phyloP scores from a whole-genome alignment of 2,329 filamentous ascomycete genomes.

The Scleromitrula shiraiana region DNA sequence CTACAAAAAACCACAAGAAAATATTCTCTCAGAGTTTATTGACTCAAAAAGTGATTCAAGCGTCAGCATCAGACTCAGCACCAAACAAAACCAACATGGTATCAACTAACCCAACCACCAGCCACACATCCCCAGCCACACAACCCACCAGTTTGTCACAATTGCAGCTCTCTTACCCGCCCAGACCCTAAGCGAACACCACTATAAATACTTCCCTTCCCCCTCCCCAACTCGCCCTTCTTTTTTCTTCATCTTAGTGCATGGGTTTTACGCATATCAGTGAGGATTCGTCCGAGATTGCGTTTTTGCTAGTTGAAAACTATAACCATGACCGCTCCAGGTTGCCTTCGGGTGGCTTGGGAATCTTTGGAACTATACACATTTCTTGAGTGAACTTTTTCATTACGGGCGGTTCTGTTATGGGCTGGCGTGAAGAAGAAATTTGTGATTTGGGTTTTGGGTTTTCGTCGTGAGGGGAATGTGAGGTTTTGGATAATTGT shows the following conservation, averaged over 20 bases:
- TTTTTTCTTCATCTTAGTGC: constrained; percentile 52
- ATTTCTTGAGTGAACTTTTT: too few relatives aligned
- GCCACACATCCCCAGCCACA: too few relatives aligned
- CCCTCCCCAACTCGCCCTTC: constrained; percentile 19
- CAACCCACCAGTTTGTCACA: constrained; percentile 5
- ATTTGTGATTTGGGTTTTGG: not conserved
- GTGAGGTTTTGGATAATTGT: too few relatives aligned
- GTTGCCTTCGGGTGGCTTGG: constrained; percentile 59
- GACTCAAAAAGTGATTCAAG: too few relatives aligned
- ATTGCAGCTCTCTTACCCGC: not conserved
- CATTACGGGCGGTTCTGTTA: constrained; percentile 39
- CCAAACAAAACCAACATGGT: too few relatives aligned
- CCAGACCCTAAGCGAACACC: not conserved
- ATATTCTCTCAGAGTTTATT: too few relatives aligned
- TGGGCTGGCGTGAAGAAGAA: constrained; percentile 45
- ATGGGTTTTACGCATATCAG: constrained; percentile 53
- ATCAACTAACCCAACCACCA: too few relatives aligned
- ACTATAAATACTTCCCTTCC: constrained; percentile 5
- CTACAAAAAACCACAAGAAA: too few relatives aligned
- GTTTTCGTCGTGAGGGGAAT: not conserved
- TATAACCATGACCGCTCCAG: constrained; percentile 62
- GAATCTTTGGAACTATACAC: constrained; percentile 67
- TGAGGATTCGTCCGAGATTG: constrained; percentile 83
- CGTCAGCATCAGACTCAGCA: too few relatives aligned
- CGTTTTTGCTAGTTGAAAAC: constrained; percentile 67